A percentile compares a stretch with the other conserved stretches of the same genome.
Conservation (phyloP, 768 basidiomycete genomes). For the Serendipita vermifera region DNA sequence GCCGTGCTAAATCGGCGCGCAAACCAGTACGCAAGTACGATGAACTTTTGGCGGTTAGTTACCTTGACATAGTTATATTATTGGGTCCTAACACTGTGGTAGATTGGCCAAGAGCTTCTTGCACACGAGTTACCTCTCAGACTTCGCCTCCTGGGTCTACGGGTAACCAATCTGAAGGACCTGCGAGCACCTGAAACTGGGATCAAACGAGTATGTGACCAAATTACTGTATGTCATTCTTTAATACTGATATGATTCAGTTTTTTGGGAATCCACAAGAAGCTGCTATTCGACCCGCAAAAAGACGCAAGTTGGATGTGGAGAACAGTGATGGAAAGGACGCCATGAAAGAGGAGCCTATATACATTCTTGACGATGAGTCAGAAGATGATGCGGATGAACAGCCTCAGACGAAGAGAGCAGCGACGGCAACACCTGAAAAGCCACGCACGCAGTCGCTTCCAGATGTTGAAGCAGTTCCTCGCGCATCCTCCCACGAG, state of each 20-base stretch:
- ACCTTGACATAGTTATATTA: not conserved
- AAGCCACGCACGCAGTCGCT: constrained; percentile 15
- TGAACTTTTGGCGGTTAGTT: constrained; percentile 59
- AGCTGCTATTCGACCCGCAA: constrained; percentile 26
- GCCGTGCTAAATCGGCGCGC: constrained; percentile 67
- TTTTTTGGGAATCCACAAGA: constrained; percentile 14
- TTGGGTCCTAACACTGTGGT: not conserved
- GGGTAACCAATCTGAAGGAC: constrained; percentile 84
- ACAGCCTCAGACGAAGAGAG: constrained; percentile 10
- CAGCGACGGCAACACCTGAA: constrained; percentile 11
- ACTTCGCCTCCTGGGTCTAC: constrained; percentile 74
- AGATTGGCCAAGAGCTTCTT: constrained; percentile 75
- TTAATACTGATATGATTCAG: constrained; percentile 15
- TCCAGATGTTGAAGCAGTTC: not conserved
- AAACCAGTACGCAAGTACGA: constrained; percentile 67
- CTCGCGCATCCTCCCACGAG: constrained; percentile 14
- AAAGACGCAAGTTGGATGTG: not conserved
- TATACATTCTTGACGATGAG: constrained; percentile 40
- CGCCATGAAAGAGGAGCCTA: constrained; percentile 22
- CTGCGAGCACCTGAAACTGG: constrained; percentile 42
- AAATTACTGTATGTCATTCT: not conserved
- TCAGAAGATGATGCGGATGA: constrained; percentile 20
- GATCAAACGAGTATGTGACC: constrained; percentile 50
- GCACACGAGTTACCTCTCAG: constrained; percentile 66
- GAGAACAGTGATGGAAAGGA: not conserved